Base-by-base conservation (phyloP, 2,329 filamentous ascomycete species). In the Diaporthe australafricana region DNA sequence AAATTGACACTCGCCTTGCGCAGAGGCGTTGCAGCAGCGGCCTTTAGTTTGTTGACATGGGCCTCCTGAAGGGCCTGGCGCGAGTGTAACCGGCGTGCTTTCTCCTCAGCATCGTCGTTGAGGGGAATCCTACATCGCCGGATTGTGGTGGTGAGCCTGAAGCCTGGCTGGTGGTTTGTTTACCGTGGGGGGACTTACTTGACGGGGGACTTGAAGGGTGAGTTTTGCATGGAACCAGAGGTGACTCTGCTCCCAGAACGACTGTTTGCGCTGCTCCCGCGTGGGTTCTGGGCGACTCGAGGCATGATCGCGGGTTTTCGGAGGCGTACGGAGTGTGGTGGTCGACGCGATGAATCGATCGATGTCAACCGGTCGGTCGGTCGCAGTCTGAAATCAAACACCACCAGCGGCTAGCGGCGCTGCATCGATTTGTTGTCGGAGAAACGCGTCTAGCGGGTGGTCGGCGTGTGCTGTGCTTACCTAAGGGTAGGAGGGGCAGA, bases 91-190 rank as follows among this genome's bases (percentile, higher is more conserved):
- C 96, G 93, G 77, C 92, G 92, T 62, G 95, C 95, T 83, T 97
- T 98, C 84, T 99, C 96, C 77, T 92, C 91, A 73, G 90, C 92
- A 87, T 99, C 96, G 85, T 99, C 96, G 85, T 98, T 98, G 74
- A 99, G 90, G 45, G 96, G 95, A 73, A 99, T 97, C 81, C 94
- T 97, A 25, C 38, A 14, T 50, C 5, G 78, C 56, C 40, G 38
- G 48, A 32, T 25, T 47, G 20, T 27, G 32, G 50, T 9, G 56
- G 50, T 52, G 56, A 47, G 40, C 40, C 20, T 50, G 32, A 14
- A n/a, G 30, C 35, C 35, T 17, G 40, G 22, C 32, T 16, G 45
- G 16, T 27, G 50, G 42, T 48, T 53, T 66, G 52, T 68, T 66
- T 68, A 74, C 70, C 42, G 45, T 40, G 63, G 27, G 32, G 55